Conservation (phyloP, 352 stramenopile species). For the Globisporangium parvum region DNA sequence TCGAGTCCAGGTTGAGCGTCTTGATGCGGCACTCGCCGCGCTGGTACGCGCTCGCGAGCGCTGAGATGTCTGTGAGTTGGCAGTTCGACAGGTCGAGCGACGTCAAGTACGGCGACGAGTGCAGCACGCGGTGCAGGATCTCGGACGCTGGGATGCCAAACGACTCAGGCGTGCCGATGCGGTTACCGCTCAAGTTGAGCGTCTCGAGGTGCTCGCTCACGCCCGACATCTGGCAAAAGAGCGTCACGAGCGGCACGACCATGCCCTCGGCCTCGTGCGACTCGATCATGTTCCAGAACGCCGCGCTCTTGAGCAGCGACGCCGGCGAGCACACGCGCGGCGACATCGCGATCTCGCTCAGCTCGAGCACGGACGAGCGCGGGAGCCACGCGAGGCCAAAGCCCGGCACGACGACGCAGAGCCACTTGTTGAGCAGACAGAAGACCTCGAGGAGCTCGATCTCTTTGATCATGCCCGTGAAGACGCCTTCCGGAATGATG, state of each 20-base stretch:
- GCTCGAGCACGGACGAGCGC: conserved; percentile 34
- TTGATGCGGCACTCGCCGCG: conserved; percentile 39
- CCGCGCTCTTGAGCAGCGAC: conserved; percentile 31
- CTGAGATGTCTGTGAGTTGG: conserved; percentile 43
- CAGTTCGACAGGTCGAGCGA: conserved; percentile 41
- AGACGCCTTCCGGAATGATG: conserved; percentile 34
- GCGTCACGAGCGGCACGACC: conserved; percentile 41
- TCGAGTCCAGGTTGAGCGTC: conserved; percentile 43
- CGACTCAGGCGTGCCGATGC: conserved; percentile 43
- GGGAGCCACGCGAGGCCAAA: conserved; percentile 51
- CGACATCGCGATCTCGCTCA: conserved; percentile 48
- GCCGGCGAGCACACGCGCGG: conserved; percentile 40
- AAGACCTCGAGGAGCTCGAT: conserved; percentile 49
- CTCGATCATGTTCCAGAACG: conserved; percentile 55
- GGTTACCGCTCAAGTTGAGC: conserved; percentile 53
- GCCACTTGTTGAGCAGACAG: conserved; percentile 46
- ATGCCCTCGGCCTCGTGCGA: conserved; percentile 35
- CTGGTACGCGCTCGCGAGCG: conserved; percentile 44
- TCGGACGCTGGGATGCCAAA: conserved; percentile 44
- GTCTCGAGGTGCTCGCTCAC: conserved; percentile 46
- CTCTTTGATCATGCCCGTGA: conserved; percentile 31
- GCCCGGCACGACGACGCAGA: conserved; percentile 46
- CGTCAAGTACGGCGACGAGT: conserved; percentile 53
- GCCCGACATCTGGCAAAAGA: conserved; percentile 50
- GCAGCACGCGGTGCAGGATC: conserved; percentile 47